A percentile compares a stretch with the other conserved stretches of the same genome.
phyloP scores from a whole-genome alignment of 2,329 filamentous ascomycete genomes.

The Xylaria polymorpha region DNA sequence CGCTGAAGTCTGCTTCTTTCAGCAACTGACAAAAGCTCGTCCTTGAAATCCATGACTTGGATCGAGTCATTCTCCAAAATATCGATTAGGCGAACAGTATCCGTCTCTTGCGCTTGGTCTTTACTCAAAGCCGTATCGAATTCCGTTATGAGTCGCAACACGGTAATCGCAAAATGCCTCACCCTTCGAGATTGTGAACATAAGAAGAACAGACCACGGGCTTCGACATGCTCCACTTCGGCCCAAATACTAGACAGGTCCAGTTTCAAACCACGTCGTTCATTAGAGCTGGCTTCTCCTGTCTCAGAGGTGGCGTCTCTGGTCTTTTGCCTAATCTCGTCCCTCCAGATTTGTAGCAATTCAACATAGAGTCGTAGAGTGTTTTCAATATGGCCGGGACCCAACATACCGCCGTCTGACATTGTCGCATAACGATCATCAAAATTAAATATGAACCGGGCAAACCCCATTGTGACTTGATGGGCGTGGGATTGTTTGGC shows the following conservation, averaged over 20 bases:
- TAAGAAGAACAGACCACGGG: conserved; percentile 95
- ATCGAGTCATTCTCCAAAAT: conserved; percentile 92
- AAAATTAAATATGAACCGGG: conserved; percentile 98
- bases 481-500: conserved; percentile 93
- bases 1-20: conserved; percentile 93
- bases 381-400: conserved; percentile 92
- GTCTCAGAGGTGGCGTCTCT: conserved; percentile 76
- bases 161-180: conserved; percentile 89
- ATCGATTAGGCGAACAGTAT: conserved; percentile 81
- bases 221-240: conserved; percentile 96
- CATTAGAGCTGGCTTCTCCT: conserved; percentile 70
- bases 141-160: conserved; percentile 89
- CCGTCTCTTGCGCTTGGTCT: conserved; percentile 65
- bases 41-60: conserved; percentile 90
- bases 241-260: conserved; percentile 90
- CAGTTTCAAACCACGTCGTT: conserved; percentile 79
- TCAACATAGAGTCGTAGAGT: conserved; percentile 94
- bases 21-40: conserved; percentile 89
- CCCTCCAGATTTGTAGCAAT: conserved; percentile 95
- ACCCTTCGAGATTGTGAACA: conserved; percentile 95
- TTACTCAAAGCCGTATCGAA: conserved; percentile 92
- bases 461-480: conserved; percentile 95
- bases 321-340: conserved; percentile 90
- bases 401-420: conserved; percentile 97
- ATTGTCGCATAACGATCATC: conserved; percentile 97